Conservation (phyloP, 306 rosid genomes). For the Psophocarpus tetragonolobus region DNA sequence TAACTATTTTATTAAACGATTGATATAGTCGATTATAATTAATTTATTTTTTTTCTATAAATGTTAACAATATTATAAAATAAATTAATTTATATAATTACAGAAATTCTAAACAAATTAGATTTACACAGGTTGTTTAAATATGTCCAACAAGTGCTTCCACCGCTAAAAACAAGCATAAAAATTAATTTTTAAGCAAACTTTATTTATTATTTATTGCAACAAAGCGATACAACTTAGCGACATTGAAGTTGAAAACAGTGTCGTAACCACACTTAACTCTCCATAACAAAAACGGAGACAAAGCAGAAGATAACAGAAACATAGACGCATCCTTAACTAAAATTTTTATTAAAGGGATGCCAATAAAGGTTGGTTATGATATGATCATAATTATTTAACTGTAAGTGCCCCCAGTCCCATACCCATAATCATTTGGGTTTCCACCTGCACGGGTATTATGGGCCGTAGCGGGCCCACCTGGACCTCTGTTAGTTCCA, state of each 20-base stretch:
- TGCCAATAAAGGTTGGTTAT: background rate
- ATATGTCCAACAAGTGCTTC: too few species aligned
- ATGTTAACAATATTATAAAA: too few species aligned
- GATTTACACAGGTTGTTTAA: too few species aligned
- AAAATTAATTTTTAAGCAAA: background rate
- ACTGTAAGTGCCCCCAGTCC: conserved; percentile 44
- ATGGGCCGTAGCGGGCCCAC: conserved; percentile 44
- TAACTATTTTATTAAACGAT: too few species aligned
- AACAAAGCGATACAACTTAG: background rate
- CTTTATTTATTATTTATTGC: background rate
- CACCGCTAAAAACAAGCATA: too few species aligned
- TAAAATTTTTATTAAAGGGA: background rate
- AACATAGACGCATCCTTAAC: background rate
- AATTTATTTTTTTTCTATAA: too few species aligned
- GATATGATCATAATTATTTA: background rate
- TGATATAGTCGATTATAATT: too few species aligned
- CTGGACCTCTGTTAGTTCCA: conserved; percentile 47
- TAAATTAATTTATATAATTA: too few species aligned
- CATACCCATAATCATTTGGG: conserved; percentile 31
- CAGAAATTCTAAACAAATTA: too few species aligned
- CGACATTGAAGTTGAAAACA: background rate
- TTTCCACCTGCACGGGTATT: conserved; percentile 39
- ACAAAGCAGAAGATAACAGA: background rate
- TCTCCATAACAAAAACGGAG: background rate
- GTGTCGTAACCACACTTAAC: background rate